A percentile compares a stretch with the other conserved stretches of the same genome.
Evolutionary conservation across 495 filamentous ascomycete genomes (phyloP).

Genomic region (Articulospora tetracladia): DNA sequence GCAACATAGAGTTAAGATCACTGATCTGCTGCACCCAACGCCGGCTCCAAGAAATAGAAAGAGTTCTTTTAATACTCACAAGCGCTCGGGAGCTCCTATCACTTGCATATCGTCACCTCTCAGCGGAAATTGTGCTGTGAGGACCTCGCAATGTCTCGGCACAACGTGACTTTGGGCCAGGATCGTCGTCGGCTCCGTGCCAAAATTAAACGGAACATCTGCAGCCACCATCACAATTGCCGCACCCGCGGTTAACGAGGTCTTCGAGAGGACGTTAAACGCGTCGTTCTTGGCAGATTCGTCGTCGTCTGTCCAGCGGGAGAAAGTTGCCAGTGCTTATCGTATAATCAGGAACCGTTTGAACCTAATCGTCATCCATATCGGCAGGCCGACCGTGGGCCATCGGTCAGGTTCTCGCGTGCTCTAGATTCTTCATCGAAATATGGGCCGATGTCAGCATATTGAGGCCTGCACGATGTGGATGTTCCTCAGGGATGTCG

Average conservation of each 20-base stretch:
- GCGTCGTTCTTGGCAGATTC: neutral
- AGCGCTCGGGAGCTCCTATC: neutral
- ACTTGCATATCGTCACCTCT: neutral
- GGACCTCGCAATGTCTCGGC: neutral
- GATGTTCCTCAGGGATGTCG: neutral
- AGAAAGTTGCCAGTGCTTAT: too few relatives aligned
- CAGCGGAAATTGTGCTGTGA: neutral
- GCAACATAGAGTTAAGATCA: neutral
- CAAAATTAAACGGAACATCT: neutral
- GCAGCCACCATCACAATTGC: neutral
- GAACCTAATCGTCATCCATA: too few relatives aligned
- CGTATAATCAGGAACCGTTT: too few relatives aligned
- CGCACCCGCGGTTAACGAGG: neutral
- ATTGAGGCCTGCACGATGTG: neutral
- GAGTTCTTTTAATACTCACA: neutral
- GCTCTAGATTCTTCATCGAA: too few relatives aligned
- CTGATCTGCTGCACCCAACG: neutral
- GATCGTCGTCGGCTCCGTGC: too few relatives aligned
- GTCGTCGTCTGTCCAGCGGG: too few relatives aligned
- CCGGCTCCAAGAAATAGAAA: neutral
- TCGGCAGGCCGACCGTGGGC: too few relatives aligned
- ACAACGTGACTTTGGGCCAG: neutral
- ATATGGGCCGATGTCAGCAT: neutral
- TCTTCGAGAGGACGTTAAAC: neutral
- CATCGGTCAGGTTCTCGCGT: too few relatives aligned